phyloP scores from a whole-genome alignment of 2,329 filamentous ascomycete species.

The Pestalotiopsis sp. region DNA sequence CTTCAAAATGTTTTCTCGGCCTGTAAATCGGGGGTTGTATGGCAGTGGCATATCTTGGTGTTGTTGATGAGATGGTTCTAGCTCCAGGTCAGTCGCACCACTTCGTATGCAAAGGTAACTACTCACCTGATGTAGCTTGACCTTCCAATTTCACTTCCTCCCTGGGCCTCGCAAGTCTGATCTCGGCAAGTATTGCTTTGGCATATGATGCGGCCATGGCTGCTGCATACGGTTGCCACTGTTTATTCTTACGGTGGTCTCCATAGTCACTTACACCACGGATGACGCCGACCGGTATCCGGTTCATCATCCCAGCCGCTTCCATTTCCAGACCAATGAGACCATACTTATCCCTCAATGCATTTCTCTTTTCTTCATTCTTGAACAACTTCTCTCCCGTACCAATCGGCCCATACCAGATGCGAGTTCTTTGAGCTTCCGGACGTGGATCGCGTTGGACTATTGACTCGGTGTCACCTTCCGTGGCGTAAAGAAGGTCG shows the following conservation, averaged over 20 bases:
- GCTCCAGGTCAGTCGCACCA: background rate
- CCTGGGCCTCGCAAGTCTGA: background rate
- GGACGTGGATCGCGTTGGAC: conserved; percentile 22
- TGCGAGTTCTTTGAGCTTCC: conserved; percentile 23
- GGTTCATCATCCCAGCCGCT: conserved; percentile 30
- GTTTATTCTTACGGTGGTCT: conserved; percentile 34
- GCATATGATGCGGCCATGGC: conserved; percentile 33
- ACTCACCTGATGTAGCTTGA: background rate
- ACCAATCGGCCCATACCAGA: conserved; percentile 37
- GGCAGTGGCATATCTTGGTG: background rate
- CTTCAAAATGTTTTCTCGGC: conserved; percentile 24
- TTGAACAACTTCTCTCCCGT: conserved; percentile 36
- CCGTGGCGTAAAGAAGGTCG: conserved; percentile 25
- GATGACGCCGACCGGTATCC: conserved; percentile 34
- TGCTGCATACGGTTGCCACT: conserved; percentile 38
- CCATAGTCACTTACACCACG: conserved; percentile 37
- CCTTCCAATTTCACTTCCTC: background rate
- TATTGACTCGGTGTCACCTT: background rate
- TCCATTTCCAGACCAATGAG: conserved; percentile 36
- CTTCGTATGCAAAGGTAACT: background rate
- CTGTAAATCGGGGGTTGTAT: conserved; percentile 22
- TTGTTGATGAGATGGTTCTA: background rate
- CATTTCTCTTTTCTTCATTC: conserved; percentile 18
- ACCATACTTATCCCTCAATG: conserved; percentile 23
- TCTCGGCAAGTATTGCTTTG: background rate